Base-by-base conservation (phyloP, 2,329 filamentous ascomycete genomes). In the Scopulariopsis brevicaulis region DNA sequence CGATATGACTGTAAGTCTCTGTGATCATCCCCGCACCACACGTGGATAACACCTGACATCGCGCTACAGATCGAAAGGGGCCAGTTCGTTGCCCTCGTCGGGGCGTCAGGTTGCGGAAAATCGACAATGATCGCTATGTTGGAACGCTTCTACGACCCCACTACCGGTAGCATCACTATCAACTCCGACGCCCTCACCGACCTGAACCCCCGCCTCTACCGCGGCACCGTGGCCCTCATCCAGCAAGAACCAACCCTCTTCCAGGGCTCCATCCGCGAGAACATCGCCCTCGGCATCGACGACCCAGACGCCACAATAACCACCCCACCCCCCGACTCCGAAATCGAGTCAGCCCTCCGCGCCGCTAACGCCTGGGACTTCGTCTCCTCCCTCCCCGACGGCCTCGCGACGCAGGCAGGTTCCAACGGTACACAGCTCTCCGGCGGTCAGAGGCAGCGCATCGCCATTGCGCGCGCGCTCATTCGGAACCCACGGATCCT, bases 391-490 rank as follows among this genome's bases (percentile, higher is more conserved):
- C 72, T 85, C 0, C 80, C 82, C 2, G 71, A 86, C 59, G 83
- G 82, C 0, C 83, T 88, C 58, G 71, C 76, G 1, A 87, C 86
- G 0, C 71, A 76, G 1, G 85, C 87, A 24, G 86, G 87, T 1
- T 80, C 85, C 63, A 80, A 81, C 54, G 86, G 86, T 0, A 80
- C 85, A 20, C 84, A 86, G 59, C 73, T 91, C 1, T 89, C 84
- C 1, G 87, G 87, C 25, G 87, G 87, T 1, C 86, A 91, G 67
- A 75, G 86, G 8, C 87, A 90, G 67, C 81, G 85, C 24, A 79
- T 89, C 37, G 85, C 86, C 10, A 90, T 91, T 61, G 87, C 87
- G 0, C 77, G 87, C 8, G 84, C 84, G 12, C 83, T 90, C 32
- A 77, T 90, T 57, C 82, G 85, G 53, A 74, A 83, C 55, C 87